phyloP scores from a whole-genome alignment of 2,329 filamentous ascomycete species.

The Pseudocercospora fijiensis region DNA sequence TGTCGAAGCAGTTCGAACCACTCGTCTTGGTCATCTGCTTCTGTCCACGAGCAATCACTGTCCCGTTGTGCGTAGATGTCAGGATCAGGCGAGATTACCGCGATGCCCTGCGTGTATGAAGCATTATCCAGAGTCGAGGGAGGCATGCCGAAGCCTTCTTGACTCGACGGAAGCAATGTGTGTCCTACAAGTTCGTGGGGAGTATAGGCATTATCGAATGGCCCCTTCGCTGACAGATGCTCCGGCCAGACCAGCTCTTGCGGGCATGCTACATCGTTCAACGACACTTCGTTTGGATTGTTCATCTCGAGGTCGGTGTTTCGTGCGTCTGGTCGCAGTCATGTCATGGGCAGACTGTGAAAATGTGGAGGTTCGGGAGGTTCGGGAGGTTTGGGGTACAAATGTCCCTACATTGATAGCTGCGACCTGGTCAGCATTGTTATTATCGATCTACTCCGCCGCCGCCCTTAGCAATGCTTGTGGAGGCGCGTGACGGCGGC shows the following conservation, averaged over 20 bases:
- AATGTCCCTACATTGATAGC: neutral
- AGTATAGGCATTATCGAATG: neutral
- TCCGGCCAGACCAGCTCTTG: neutral
- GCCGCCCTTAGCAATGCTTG: conserved; percentile 3
- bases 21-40: conserved; percentile 15
- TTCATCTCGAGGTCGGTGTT: neutral
- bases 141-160: neutral
- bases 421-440: neutral
- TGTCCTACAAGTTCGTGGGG: neutral
- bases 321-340: neutral
- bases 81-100: neutral
- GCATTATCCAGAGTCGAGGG: neutral
- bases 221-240: neutral
- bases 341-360: neutral
- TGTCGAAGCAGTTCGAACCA: conserved; percentile 14
- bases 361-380: neutral
- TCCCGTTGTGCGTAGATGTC: neutral
- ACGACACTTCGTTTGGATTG: neutral
- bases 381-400: neutral
- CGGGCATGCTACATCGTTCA: neutral
- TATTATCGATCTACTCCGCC: neutral
- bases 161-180: neutral
- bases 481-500: conserved; percentile 8
- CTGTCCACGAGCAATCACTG: conserved; percentile 19
- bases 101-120: neutral